These are phyloP conservation scores for Blastocystis sp. DNA, from an alignment of 352 stramenopile genomes.

Conservation along the genomic window DNA sequence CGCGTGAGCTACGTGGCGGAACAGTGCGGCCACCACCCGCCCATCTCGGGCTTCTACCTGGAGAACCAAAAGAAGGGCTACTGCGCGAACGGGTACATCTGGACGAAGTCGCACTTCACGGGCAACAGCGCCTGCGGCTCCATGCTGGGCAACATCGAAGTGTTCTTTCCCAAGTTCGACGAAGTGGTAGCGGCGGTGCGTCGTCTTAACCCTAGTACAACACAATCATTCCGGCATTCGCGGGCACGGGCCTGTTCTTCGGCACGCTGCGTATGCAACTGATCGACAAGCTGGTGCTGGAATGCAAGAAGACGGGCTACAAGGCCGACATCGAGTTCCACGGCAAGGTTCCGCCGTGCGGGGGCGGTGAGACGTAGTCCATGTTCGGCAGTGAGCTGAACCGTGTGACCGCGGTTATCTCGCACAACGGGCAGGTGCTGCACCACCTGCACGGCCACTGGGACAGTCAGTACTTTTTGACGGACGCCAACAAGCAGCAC, in stretches of 20 bases:
- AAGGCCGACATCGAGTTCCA: constrained; percentile 56
- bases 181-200: constrained; percentile 3
- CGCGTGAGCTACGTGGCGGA: constrained; percentile 48
- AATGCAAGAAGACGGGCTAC: constrained; percentile 36
- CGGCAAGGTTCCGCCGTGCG: constrained; percentile 5
- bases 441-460: constrained; percentile 40
- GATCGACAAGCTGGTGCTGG: constrained; percentile 36
- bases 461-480: constrained; percentile 13
- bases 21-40: constrained; percentile 32
- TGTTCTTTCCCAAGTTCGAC: constrained; percentile 49
- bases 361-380: not conserved
- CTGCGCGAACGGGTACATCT: constrained; percentile 58
- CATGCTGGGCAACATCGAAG: constrained; percentile 42
- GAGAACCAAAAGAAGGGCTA: constrained; percentile 57
- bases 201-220: constrained; percentile 40
- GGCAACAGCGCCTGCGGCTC: constrained; percentile 32
- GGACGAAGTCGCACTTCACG: constrained; percentile 64
- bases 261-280: constrained; percentile 41
- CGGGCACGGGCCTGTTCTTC: constrained; percentile 51
- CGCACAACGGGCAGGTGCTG: constrained; percentile 6
- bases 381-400: constrained; percentile 44
- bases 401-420: constrained; percentile 30
- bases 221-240: constrained; percentile 31
- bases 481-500: constrained; percentile 16
- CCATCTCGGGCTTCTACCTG: constrained; percentile 49